Conservation (phyloP, 176 grass and related monocot species). For the Olyra latifolia region DNA sequence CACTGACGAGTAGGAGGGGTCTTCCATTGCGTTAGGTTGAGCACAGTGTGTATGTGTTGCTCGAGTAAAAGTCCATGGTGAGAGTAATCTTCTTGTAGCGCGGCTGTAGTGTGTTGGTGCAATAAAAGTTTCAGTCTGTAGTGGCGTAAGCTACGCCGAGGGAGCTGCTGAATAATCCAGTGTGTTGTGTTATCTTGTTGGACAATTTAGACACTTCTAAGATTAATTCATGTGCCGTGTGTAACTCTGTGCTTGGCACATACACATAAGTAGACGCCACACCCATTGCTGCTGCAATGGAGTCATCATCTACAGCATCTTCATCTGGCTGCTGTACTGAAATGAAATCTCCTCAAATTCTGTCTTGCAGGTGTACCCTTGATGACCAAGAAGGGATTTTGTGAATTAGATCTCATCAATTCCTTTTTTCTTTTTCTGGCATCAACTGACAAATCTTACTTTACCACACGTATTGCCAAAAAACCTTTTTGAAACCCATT, state of each 20-base stretch:
- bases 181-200: not conserved
- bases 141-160: slow-evolving; percentile 2
- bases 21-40: not conserved
- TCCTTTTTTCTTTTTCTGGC: too few relatives aligned
- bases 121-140: slow-evolving; percentile 37
- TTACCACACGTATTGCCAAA: too few relatives aligned
- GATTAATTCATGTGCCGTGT: not conserved
- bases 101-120: not conserved
- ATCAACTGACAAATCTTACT: too few relatives aligned
- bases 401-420: too few relatives aligned
- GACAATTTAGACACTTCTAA: not conserved
- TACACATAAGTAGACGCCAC: not conserved
- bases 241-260: not conserved
- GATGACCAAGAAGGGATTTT: too few relatives aligned
- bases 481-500: too few relatives aligned
- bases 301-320: not conserved
- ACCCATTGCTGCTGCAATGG: not conserved
- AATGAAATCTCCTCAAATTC: too few relatives aligned
- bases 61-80: not conserved
- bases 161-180: slow-evolving; percentile 21
- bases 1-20: slow-evolving; percentile 65
- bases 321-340: too few relatives aligned
- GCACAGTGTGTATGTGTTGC: not conserved
- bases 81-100: slow-evolving; percentile 10
- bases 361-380: too few relatives aligned